These are phyloP conservation scores for Herpotrichia juniperi DNA, from an alignment of 2,329 filamentous ascomycete species.

Conservation along the genomic window DNA sequence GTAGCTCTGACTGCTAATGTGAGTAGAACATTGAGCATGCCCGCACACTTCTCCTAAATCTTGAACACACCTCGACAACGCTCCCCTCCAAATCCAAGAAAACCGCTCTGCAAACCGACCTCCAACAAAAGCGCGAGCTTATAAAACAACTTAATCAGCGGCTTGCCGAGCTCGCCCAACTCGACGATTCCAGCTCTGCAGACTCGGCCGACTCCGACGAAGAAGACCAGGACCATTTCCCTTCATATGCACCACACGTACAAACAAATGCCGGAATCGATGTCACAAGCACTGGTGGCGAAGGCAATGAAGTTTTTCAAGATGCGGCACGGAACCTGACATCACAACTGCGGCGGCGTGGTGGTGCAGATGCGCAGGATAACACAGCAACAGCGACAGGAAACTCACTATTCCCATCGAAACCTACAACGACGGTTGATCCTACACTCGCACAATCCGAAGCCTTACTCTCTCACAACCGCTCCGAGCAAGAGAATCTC, in stretches of 20 bases:
- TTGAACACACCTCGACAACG: slow-evolving; percentile 71
- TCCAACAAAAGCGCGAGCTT: slow-evolving; percentile 68
- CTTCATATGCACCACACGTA: slow-evolving; percentile 50
- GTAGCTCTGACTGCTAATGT: not conserved
- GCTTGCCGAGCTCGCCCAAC: slow-evolving; percentile 70
- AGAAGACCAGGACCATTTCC: slow-evolving; percentile 50
- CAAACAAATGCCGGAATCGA: slow-evolving; percentile 40
- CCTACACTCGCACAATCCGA: slow-evolving; percentile 55
- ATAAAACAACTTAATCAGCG: slow-evolving; percentile 71
- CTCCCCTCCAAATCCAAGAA: slow-evolving; percentile 54
- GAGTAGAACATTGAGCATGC: slow-evolving; percentile 74
- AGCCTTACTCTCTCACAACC: slow-evolving; percentile 75
- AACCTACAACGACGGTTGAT: slow-evolving; percentile 32
- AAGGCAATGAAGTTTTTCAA: slow-evolving; percentile 40
- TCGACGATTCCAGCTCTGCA: slow-evolving; percentile 49
- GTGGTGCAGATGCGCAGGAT: slow-evolving; percentile 25
- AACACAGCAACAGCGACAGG: slow-evolving; percentile 34
- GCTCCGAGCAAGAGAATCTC: slow-evolving; percentile 80
- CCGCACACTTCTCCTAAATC: slow-evolving; percentile 68
- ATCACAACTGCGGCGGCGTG: slow-evolving; percentile 41
- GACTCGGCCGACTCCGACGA: slow-evolving; percentile 46
- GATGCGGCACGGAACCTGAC: slow-evolving; percentile 41
- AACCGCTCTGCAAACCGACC: slow-evolving; percentile 66
- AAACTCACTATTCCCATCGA: slow-evolving; percentile 50
- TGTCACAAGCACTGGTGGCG: slow-evolving; percentile 26